A percentile compares a stretch with the other conserved stretches of the same genome.
Evolutionary conservation across 225 moss, liverwort and hornwort genomes (phyloP).

Genomic region (Pseudoscleropodium purum): DNA sequence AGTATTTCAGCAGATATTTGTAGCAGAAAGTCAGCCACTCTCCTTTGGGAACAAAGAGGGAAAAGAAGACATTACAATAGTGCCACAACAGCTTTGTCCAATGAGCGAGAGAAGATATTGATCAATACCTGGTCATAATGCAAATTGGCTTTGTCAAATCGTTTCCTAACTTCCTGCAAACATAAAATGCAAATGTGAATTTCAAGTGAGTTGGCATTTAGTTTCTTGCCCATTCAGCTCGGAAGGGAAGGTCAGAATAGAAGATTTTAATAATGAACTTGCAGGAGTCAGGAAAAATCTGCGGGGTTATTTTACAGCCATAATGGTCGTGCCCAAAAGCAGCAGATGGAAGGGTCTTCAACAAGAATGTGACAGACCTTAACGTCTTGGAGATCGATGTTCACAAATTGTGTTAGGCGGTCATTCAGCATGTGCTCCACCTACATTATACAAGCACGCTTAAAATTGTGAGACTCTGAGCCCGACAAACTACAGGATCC

Average conservation of each 20-base stretch:
- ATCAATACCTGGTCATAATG: conserved; percentile 76
- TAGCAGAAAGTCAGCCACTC: background rate
- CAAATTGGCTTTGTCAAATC: conserved; percentile 93
- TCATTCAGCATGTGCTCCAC: conserved; percentile 97
- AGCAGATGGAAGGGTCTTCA: background rate
- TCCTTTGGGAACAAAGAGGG: background rate
- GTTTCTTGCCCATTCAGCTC: background rate
- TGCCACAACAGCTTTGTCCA: background rate
- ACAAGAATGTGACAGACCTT: conserved; percentile 45
- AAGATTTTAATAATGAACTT: background rate
- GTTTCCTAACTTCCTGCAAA: conserved; percentile 74
- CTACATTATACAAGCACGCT: conserved; percentile 13
- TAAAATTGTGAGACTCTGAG: background rate
- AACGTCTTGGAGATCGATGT: conserved; percentile 89
- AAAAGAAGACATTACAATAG: background rate
- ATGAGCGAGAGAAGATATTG: background rate
- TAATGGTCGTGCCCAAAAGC: background rate
- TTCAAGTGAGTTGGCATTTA: background rate
- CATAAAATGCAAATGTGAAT: background rate
- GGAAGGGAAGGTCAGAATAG: background rate
- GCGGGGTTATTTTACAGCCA: background rate
- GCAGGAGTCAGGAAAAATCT: background rate
- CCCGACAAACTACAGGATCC: background rate
- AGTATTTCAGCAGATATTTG: background rate
- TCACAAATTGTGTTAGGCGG: conserved; percentile 85